phyloP scores from a whole-genome alignment of 371 early-diverging fungal genomes.

The Catenaria anguillulae region DNA sequence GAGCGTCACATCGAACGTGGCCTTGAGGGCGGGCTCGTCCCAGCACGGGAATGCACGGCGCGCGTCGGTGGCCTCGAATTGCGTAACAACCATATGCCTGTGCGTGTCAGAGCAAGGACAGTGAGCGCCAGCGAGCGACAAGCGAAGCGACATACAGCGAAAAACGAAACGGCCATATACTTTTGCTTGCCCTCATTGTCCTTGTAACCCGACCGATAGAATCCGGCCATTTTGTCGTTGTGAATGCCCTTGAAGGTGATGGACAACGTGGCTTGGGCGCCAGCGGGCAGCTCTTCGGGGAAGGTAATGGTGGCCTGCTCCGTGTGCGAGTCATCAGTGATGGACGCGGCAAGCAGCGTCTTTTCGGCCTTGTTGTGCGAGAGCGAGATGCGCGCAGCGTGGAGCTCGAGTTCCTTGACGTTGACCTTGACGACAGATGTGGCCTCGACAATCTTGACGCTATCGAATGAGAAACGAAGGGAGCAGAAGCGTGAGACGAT shows the following conservation, averaged over 20 bases:
- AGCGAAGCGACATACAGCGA: not conserved
- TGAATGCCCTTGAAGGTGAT: constrained; percentile 50
- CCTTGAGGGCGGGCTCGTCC: constrained; percentile 75
- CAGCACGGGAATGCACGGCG: constrained; percentile 84
- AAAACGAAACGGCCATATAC: not conserved
- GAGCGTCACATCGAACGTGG: constrained; percentile 73
- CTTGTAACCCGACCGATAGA: constrained; percentile 61
- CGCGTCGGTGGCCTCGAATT: constrained; percentile 89
- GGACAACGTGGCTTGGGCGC: constrained; percentile 34
- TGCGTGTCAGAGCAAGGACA: not conserved
- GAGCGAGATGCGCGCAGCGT: constrained; percentile 16
- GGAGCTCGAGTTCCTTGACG: constrained; percentile 31
- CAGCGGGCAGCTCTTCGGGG: constrained; percentile 31
- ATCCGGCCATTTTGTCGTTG: constrained; percentile 71
- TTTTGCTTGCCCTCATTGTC: constrained; percentile 30
- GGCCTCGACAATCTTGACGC: constrained; percentile 29
- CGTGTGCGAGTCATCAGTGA: constrained; percentile 36
- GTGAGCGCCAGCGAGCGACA: too few species aligned
- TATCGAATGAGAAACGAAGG: constrained; percentile 13
- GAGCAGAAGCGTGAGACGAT: too few species aligned
- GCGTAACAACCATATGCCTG: constrained; percentile 57
- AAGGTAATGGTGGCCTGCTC: constrained; percentile 48
- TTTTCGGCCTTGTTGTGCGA: not conserved
- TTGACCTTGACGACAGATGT: constrained; percentile 42
- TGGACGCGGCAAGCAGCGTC: constrained; percentile 17